phyloP scores from a whole-genome alignment of 257 asterid genomes.

The Nicotiana noctiflora region DNA sequence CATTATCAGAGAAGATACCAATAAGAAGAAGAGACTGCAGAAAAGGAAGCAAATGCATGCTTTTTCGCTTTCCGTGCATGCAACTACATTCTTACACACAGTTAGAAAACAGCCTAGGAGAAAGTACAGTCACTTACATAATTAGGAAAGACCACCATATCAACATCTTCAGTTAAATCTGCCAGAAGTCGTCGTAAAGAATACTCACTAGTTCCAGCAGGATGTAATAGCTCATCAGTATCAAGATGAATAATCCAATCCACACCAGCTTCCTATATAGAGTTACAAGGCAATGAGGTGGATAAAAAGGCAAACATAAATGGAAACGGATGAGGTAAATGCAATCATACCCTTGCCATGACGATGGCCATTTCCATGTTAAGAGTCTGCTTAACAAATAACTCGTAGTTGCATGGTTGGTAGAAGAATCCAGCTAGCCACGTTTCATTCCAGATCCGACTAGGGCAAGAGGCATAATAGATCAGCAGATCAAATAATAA shows the following conservation, averaged over 20 bases:
- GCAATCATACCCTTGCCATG: slow-evolving; percentile 31
- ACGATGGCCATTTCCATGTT: slow-evolving; percentile 33
- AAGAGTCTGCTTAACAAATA: slow-evolving; percentile 29
- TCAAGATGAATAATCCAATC: slow-evolving; percentile 56
- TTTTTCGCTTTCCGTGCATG: background rate
- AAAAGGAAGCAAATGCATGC: background rate
- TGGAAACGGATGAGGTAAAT: background rate
- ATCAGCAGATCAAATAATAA: background rate
- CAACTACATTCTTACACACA: background rate
- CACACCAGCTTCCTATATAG: slow-evolving; percentile 40
- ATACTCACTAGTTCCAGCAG: slow-evolving; percentile 34
- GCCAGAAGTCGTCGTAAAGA: slow-evolving; percentile 32
- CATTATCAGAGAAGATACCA: background rate
- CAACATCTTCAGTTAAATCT: slow-evolving; percentile 33
- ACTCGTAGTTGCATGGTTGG: slow-evolving; percentile 31
- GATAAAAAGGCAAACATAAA: background rate
- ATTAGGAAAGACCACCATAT: slow-evolving; percentile 31
- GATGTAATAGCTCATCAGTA: slow-evolving; percentile 47
- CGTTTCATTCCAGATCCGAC: slow-evolving; percentile 28
- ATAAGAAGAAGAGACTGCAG: background rate
- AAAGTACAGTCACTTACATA: slow-evolving; percentile 31
- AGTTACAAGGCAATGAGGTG: background rate
- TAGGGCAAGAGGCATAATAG: slow-evolving; percentile 1
- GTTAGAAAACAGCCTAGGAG: background rate
- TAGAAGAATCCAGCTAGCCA: slow-evolving; percentile 21